A percentile compares a stretch with the other conserved stretches of the same genome.
Conservation (phyloP, 441 rosid genomes). For the Euphorbia celastroides region DNA sequence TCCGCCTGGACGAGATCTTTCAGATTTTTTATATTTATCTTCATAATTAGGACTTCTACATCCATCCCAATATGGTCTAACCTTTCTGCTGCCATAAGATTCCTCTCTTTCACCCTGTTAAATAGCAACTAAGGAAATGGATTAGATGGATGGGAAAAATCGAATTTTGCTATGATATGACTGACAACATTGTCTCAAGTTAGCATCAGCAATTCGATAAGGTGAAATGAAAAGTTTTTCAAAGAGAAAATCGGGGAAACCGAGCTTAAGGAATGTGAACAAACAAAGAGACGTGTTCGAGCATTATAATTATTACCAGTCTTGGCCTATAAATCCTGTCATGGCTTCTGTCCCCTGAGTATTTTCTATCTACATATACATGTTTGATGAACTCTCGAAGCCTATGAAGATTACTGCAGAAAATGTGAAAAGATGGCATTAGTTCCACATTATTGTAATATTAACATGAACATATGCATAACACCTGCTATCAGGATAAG, state of each 20-base stretch:
- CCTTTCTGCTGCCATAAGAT: constrained; percentile 32
- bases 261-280: background rate
- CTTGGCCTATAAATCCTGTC: constrained; percentile 38
- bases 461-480: constrained; percentile 12
- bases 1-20: constrained; percentile 29
- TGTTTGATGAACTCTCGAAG: constrained; percentile 78
- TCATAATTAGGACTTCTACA: constrained; percentile 37
- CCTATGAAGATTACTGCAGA: constrained; percentile 62
- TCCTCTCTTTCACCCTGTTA: constrained; percentile 47
- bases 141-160: background rate
- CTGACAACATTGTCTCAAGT: background rate
- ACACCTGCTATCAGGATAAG: constrained; percentile 79
- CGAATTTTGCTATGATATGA: background rate
- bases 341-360: constrained; percentile 36
- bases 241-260: background rate
- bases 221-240: background rate
- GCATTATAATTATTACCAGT: constrained; percentile 40
- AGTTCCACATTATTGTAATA: constrained; percentile 1
- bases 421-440: constrained; percentile 17
- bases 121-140: background rate
- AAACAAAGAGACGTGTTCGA: constrained; percentile 2
- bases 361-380: constrained; percentile 73
- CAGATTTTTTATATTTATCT: constrained; percentile 31
- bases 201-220: background rate
- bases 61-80: constrained; percentile 24